Percentiles rank a stretch among this genome's conserved stretches.
phyloP scores from a whole-genome alignment of 129 eudicot species.

The Helianthus tuberosus region DNA sequence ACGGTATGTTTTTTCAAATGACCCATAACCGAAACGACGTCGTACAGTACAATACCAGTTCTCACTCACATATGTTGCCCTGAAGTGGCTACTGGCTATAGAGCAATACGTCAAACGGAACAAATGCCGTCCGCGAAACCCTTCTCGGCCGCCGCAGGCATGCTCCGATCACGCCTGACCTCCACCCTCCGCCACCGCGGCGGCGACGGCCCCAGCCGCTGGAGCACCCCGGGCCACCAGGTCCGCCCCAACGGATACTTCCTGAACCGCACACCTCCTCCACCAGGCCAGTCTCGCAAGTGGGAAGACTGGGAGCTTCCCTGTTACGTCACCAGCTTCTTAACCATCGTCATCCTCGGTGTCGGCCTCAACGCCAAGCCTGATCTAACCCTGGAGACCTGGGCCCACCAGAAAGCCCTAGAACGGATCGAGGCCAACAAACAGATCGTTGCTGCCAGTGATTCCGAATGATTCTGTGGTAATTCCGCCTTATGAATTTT shows the following conservation, averaged over 20 bases:
- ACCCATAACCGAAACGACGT: too few species aligned
- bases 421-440: constrained; percentile 53
- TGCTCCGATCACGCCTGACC: constrained; percentile 52
- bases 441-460: constrained; percentile 21
- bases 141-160: constrained; percentile 65
- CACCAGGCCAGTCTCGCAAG: constrained; percentile 64
- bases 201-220: constrained; percentile 56
- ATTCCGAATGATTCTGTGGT: constrained; percentile 24
- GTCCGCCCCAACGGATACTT: constrained; percentile 70
- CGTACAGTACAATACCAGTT: too few species aligned
- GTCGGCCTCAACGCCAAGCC: constrained; percentile 84
- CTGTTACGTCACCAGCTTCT: constrained; percentile 73
- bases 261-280: constrained; percentile 57
- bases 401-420: constrained; percentile 94
- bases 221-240: constrained; percentile 75
- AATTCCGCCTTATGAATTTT: constrained; percentile 9
- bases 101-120: too few species aligned
- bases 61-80: too few species aligned
- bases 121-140: constrained; percentile 63
- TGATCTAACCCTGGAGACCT: constrained; percentile 77
- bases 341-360: constrained; percentile 81
- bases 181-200: constrained; percentile 62
- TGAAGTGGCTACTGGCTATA: too few species aligned
- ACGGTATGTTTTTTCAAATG: too few species aligned
- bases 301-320: constrained; percentile 99